Percentiles rank a stretch among this genome's conserved stretches.
These are phyloP conservation scores for Ambrosia trifida DNA, from an alignment of 129 eudicot species.

Conservation along the genomic window DNA sequence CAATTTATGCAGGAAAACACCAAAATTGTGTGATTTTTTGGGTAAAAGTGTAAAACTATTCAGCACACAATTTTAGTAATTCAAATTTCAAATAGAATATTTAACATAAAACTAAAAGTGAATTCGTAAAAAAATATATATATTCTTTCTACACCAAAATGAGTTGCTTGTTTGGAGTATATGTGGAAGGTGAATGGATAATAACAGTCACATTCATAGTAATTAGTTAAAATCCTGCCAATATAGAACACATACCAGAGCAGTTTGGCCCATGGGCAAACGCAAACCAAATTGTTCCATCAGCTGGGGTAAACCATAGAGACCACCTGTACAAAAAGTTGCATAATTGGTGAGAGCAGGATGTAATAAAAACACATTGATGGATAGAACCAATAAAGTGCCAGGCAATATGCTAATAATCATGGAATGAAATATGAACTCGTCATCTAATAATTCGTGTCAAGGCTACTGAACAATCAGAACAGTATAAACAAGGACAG, in stretches of 20 bases:
- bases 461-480: neutral
- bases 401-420: constrained; percentile 2
- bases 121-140: neutral
- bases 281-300: constrained; percentile 85
- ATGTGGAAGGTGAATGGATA: neutral
- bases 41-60: neutral
- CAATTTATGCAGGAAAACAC: neutral
- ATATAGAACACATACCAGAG: constrained; percentile 48
- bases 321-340: constrained; percentile 49
- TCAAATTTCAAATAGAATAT: neutral
- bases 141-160: constrained; percentile 1
- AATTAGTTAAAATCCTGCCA: constrained; percentile 3
- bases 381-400: neutral
- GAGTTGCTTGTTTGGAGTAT: neutral
- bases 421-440: neutral
- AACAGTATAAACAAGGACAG: neutral
- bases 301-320: constrained; percentile 82
- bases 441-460: neutral
- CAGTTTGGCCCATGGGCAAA: constrained; percentile 62
- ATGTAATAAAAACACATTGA: constrained; percentile 8
- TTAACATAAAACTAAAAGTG: neutral
- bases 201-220: neutral
- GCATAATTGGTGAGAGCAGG: neutral
- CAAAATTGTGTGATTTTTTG: neutral
- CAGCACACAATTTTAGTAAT: neutral